Conservation (phyloP, 2,329 filamentous ascomycete genomes). For the Aspergillus sp. region DNA sequence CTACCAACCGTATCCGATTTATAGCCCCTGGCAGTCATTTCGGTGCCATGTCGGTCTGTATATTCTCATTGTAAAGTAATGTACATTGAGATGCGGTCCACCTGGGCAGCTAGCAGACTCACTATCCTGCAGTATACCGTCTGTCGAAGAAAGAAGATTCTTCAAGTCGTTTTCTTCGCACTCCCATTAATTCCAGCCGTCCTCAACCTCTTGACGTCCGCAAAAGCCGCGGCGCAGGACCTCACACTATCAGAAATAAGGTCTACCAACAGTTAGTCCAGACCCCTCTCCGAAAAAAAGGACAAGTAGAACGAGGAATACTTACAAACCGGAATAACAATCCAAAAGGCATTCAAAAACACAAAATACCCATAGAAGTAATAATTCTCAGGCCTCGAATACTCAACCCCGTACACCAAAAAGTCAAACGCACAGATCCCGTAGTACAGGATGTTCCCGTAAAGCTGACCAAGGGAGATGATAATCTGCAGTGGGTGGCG, state of each 20-base stretch:
- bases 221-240: neutral
- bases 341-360: slow-evolving; percentile 50
- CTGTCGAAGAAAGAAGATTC: no score
- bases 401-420: slow-evolving; percentile 42
- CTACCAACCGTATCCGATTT: no score
- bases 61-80: no score
- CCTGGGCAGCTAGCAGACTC: no score
- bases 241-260: neutral
- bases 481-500: slow-evolving; percentile 57
- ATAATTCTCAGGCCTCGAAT: slow-evolving; percentile 57
- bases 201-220: neutral
- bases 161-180: neutral
- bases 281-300: no score
- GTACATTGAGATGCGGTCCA: no score
- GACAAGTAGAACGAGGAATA: neutral
- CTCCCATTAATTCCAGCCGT: neutral
- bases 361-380: slow-evolving; percentile 64
- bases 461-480: slow-evolving; percentile 59
- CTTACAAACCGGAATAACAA: slow-evolving; percentile 16
- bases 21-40: no score
- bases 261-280: neutral
- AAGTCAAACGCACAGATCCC: slow-evolving; percentile 54
- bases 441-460: slow-evolving; percentile 61
- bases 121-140: no score
- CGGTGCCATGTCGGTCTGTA: no score